Percentiles rank a stretch among this genome's conserved stretches.
These are phyloP conservation scores for Trametes elegans DNA, from an alignment of 768 basidiomycete species.

Conservation along the genomic window DNA sequence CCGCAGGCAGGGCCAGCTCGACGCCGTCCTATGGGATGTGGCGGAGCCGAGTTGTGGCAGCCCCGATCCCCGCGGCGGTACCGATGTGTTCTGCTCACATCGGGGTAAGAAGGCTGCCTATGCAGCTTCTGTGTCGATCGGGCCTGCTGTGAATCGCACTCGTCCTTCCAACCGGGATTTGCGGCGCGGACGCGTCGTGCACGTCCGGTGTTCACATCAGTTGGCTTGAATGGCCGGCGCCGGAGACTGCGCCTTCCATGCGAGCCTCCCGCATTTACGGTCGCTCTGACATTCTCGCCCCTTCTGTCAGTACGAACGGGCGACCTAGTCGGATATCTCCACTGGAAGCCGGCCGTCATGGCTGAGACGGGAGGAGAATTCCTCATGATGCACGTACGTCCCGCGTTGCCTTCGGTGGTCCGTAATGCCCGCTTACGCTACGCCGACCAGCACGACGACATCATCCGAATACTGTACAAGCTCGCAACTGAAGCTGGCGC, in stretches of 20 bases:
- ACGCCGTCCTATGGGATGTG: too few species aligned
- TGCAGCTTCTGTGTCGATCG: background rate
- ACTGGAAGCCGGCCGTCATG: conserved; percentile 48
- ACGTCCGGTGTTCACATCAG: background rate
- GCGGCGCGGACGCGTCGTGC: too few species aligned
- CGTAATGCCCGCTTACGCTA: background rate
- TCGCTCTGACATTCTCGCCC: background rate
- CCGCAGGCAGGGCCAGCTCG: too few species aligned
- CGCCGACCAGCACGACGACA: conserved; percentile 45
- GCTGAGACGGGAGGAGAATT: conserved; percentile 49
- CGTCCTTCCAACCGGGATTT: too few species aligned
- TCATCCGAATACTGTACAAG: conserved; percentile 46
- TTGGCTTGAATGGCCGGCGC: conserved; percentile 15
- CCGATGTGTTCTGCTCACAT: too few species aligned
- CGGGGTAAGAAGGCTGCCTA: too few species aligned
- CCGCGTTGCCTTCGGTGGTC: background rate
- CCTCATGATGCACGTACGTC: conserved; percentile 46
- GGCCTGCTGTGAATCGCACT: too few species aligned
- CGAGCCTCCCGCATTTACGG: background rate
- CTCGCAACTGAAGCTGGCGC: conserved; percentile 49
- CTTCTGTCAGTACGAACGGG: conserved; percentile 40
- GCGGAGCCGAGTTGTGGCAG: background rate
- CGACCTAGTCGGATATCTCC: conserved; percentile 43
- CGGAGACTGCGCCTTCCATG: background rate
- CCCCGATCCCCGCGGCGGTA: background rate